phyloP scores from a whole-genome alignment of 495 filamentous ascomycete species.

The Ascodesmis nigricans region DNA sequence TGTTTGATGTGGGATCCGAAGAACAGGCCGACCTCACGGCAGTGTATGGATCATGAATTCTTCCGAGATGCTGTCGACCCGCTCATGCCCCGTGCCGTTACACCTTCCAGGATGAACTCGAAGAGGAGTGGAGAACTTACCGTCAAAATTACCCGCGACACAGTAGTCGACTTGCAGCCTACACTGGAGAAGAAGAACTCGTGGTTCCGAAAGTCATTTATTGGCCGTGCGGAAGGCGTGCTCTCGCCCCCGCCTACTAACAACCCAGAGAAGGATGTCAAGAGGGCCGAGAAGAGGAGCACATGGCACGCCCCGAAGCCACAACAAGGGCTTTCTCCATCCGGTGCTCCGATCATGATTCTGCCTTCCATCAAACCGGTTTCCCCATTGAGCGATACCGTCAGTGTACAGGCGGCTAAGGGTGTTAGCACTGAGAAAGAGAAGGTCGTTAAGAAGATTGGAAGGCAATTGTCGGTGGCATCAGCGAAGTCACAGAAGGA shows the following conservation, averaged over 20 bases:
- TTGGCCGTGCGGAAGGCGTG: conserved; percentile 26
- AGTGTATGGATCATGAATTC: conserved; percentile 83
- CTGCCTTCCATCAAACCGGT: conserved; percentile 88
- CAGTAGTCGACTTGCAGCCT: conserved; percentile 25
- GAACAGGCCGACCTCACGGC: conserved; percentile 74
- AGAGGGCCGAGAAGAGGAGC: conserved; percentile 20
- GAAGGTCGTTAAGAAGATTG: conserved; percentile 74
- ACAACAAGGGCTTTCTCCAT: conserved; percentile 22
- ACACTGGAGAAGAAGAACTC: conserved; percentile 64
- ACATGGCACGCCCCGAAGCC: conserved; percentile 22
- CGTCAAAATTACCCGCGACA: conserved; percentile 45
- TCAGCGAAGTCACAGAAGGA: conserved; percentile 77
- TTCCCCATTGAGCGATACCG: conserved; percentile 74
- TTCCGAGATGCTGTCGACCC: conserved; percentile 93
- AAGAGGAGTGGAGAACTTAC: conserved; percentile 61
- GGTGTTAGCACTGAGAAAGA: conserved; percentile 27
- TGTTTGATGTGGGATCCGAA: conserved; percentile 99
- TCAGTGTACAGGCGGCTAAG: conserved; percentile 60
- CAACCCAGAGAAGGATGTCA: conserved; percentile 27
- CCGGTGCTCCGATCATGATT: conserved; percentile 89
- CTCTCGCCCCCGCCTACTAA: conserved; percentile 24
- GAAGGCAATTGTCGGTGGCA: conserved; percentile 82
- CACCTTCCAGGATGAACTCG: conserved; percentile 51
- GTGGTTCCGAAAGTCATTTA: conserved; percentile 88
- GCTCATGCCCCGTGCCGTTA: conserved; percentile 70